A percentile compares a stretch with the other conserved stretches of the same genome.
These are phyloP conservation scores for Eucalyptus erythrocorys DNA, from an alignment of 345 rosid genomes.

Conservation along the genomic window DNA sequence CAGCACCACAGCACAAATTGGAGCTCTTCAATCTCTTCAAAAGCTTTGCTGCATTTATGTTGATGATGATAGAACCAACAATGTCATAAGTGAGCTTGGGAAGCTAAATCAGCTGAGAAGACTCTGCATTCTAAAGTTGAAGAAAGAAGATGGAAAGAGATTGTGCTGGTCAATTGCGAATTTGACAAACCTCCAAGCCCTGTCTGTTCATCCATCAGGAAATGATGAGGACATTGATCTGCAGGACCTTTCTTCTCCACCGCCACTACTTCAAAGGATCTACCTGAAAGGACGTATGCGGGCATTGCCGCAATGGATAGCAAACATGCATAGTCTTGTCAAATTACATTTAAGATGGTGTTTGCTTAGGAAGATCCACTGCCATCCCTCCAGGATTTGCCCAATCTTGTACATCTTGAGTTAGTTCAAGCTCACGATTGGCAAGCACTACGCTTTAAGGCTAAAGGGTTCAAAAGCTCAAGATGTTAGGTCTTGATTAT, in stretches of 20 bases:
- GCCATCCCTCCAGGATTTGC: slow-evolving; percentile 6
- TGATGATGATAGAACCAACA: background rate
- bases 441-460: slow-evolving; percentile 1
- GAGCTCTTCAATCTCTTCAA: slow-evolving; percentile 17
- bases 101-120: slow-evolving; percentile 22
- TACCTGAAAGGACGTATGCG: slow-evolving; percentile 14
- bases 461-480: slow-evolving; percentile 20
- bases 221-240: slow-evolving; percentile 14
- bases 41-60: slow-evolving; percentile 19
- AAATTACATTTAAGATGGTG: slow-evolving; percentile 11
- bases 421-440: slow-evolving; percentile 5
- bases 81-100: slow-evolving; percentile 11
- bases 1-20: slow-evolving; percentile 6
- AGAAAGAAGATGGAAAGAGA: slow-evolving; percentile 12
- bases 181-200: slow-evolving; percentile 10
- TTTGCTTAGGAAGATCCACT: slow-evolving; percentile 15
- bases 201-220: slow-evolving; percentile 3
- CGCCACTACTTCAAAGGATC: slow-evolving; percentile 9
- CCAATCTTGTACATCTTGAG: slow-evolving; percentile 19
- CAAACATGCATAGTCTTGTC: slow-evolving; percentile 3
- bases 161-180: slow-evolving; percentile 16
- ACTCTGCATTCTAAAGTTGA: slow-evolving; percentile 20
- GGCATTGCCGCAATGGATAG: slow-evolving; percentile 13
- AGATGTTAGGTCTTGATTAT: slow-evolving; percentile 12
- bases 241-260: slow-evolving; percentile 12